These are phyloP conservation scores for Albatrellus sp. DNA, from an alignment of 1,284 basidiomycete species.

Conservation along the genomic window DNA sequence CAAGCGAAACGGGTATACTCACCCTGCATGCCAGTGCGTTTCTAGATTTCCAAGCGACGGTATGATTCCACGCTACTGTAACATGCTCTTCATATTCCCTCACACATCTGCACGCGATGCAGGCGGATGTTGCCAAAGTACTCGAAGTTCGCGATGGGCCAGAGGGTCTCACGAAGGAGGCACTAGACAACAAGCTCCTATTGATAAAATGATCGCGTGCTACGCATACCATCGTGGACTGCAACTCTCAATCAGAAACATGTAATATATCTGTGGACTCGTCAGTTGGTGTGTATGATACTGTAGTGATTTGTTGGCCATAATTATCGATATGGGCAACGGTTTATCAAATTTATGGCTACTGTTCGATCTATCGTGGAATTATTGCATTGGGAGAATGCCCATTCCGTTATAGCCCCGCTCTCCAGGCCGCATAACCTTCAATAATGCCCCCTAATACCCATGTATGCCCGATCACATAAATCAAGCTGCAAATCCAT, in stretches of 20 bases:
- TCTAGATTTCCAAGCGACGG: slow-evolving; percentile 67
- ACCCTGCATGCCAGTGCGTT: slow-evolving; percentile 80
- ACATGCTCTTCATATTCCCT: neutral
- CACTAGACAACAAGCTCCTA: slow-evolving; percentile 55
- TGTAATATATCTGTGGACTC: neutral
- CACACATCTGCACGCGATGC: slow-evolving; percentile 1
- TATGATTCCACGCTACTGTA: slow-evolving; percentile 15
- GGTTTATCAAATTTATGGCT: neutral
- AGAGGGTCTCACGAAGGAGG: slow-evolving; percentile 65
- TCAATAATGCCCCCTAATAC: slow-evolving; percentile 56
- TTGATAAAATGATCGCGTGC: neutral
- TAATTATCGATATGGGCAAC: neutral
- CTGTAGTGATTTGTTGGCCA: too few relatives aligned
- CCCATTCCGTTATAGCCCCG: neutral
- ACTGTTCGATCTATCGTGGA: too few relatives aligned
- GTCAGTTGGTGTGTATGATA: neutral
- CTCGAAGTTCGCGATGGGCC: slow-evolving; percentile 74
- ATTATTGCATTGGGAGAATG: neutral
- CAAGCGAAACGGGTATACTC: slow-evolving; percentile 63
- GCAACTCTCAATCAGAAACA: neutral
- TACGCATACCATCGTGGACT: too few relatives aligned
- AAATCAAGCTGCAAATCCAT: slow-evolving; percentile 69
- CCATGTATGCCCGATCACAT: slow-evolving; percentile 68
- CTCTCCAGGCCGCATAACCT: slow-evolving; percentile 21
- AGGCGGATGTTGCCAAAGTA: slow-evolving; percentile 66